Base-by-base conservation (phyloP, 2,329 filamentous ascomycete species). In the Cadophora gregata region DNA sequence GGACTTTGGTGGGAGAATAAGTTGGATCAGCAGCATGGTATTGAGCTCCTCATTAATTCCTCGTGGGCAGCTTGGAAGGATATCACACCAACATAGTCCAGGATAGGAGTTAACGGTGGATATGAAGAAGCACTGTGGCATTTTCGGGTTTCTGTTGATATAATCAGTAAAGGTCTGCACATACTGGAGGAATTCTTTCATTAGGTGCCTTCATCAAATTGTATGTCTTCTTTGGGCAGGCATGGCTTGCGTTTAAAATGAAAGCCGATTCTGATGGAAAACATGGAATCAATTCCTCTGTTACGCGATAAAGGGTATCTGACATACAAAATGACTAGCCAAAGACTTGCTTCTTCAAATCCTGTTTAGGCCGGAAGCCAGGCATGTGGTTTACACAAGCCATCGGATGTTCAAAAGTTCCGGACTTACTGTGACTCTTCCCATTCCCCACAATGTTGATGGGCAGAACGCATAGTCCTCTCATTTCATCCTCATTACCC, bases 391-490 rank as follows among this genome's bases (percentile, higher is more conserved):
- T 72, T 10, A 69, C 59, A 67, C 72, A 74, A 16, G 71, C 72
- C 25, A 62, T 64, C 14, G 68, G 56, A 16, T 63, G 36, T 6
- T 69, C 66, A n/a, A 66, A 67, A 38, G 21, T 45, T n/a, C 68
- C 68, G 19, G 72, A 67, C 12, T 63, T 53, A 62, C 71, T 73
- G 56, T 74, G 72, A n/a, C 59, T 68, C 53, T 73, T 70, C 12
- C 71, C 72, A 64, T 53, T 72, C 19, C 66, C 67, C 72, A 71
- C 73, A n/a, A 73, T 47, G 63, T 73, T 70, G 27, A 74, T 68
- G 1, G 71, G 70, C 24, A 74, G 33, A 14, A 74, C 62, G 24
- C 65, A 69, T 33, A 74, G 8, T 0, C 72, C 71, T 27, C 66
- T 65, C 51, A 71, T 69, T 31, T 70, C 56, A n/a, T 55, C 63